phyloP scores from a whole-genome alignment of 2,329 filamentous ascomycete genomes.

The Mariannaea sp. region DNA sequence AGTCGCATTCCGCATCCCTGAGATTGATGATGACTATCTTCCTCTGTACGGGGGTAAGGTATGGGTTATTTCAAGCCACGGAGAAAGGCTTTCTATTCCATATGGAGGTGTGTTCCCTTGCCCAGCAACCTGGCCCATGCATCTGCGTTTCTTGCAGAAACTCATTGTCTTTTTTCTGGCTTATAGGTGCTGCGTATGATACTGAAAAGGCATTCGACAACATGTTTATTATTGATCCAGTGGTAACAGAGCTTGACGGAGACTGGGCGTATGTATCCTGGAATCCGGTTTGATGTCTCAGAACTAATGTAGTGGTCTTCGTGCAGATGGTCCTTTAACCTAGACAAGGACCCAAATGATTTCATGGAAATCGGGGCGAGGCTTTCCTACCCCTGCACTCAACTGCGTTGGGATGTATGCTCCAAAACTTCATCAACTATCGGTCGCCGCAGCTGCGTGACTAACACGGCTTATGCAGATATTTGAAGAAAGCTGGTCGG shows the following conservation, averaged over 20 bases:
- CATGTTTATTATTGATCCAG: conserved; percentile 43
- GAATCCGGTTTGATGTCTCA: background rate
- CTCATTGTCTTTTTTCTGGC: too few species aligned
- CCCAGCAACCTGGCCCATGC: background rate
- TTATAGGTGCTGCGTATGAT: conserved; percentile 44
- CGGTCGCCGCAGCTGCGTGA: background rate
- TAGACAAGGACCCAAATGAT: conserved; percentile 35
- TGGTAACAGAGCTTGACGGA: conserved; percentile 30
- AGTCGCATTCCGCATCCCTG: conserved; percentile 39
- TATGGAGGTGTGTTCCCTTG: conserved; percentile 43
- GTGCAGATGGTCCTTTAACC: conserved; percentile 43
- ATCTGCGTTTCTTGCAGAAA: too few species aligned
- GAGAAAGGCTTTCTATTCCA: conserved; percentile 48
- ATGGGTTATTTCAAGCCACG: conserved; percentile 46
- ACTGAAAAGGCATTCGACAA: conserved; percentile 46
- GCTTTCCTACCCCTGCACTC: conserved; percentile 41
- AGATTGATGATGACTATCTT: conserved; percentile 42
- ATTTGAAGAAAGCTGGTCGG: conserved; percentile 46
- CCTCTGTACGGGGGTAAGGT: conserved; percentile 53
- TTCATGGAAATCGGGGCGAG: conserved; percentile 39
- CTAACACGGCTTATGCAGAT: conserved; percentile 36
- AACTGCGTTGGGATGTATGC: conserved; percentile 46
- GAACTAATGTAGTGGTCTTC: background rate
- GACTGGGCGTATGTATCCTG: conserved; percentile 34
- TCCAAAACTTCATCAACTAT: background rate